Evolutionary conservation across 1,284 basidiomycete species (phyloP).

Genomic region (Irpex sp.): DNA sequence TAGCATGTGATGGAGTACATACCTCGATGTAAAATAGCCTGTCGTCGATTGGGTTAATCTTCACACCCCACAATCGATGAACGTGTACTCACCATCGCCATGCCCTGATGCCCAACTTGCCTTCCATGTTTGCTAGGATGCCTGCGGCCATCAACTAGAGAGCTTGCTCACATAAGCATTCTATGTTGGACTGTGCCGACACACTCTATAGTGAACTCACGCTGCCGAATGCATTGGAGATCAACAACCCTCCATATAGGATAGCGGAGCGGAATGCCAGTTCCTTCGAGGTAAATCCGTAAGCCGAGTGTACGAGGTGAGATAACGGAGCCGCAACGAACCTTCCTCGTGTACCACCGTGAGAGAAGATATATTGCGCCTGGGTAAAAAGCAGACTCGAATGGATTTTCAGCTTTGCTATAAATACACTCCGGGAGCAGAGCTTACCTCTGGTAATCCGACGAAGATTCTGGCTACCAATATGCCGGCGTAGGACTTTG

Average conservation of each 20-base stretch:
- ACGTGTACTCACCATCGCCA: slow-evolving; percentile 54
- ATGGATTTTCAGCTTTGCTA: not conserved
- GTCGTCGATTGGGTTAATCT: not conserved
- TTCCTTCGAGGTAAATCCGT: slow-evolving; percentile 35
- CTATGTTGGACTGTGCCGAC: not conserved
- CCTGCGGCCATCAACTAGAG: slow-evolving; percentile 60
- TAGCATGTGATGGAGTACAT: slow-evolving; percentile 7
- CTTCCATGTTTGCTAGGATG: slow-evolving; percentile 66
- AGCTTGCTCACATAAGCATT: not conserved
- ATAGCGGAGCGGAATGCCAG: slow-evolving; percentile 65
- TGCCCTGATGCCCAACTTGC: slow-evolving; percentile 56
- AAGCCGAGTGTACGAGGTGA: not conserved
- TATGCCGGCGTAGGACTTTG: slow-evolving; percentile 50
- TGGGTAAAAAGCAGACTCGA: slow-evolving; percentile 56
- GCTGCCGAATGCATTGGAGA: slow-evolving; percentile 73
- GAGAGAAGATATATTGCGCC: slow-evolving; percentile 58
- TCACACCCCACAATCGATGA: not conserved
- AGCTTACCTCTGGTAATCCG: slow-evolving; percentile 50
- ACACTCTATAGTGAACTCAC: slow-evolving; percentile 30
- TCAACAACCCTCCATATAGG: slow-evolving; percentile 61
- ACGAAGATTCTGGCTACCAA: slow-evolving; percentile 56
- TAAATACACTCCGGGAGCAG: not conserved
- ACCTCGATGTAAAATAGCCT: slow-evolving; percentile 64
- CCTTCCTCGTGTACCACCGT: slow-evolving; percentile 63
- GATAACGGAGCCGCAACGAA: slow-evolving; percentile 13